Conservation (phyloP, 2,329 filamentous ascomycete species). For the Colletotrichum sp. region DNA sequence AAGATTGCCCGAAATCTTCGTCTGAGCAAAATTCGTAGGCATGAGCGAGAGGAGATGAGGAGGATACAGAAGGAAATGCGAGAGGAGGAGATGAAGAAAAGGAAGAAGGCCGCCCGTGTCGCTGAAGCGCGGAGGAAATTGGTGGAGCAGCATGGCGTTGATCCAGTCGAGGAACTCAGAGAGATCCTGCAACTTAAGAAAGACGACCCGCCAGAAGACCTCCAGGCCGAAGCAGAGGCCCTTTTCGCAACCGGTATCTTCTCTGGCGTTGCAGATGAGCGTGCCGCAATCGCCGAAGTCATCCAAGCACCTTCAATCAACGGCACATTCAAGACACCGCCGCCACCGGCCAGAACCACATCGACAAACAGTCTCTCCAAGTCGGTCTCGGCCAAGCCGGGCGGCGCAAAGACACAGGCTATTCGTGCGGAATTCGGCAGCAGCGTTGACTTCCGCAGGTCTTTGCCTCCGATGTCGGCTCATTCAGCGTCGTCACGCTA, state of each 20-base stretch:
- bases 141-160: slow-evolving; percentile 20
- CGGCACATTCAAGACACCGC: background rate
- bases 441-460: slow-evolving; percentile 40
- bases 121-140: slow-evolving; percentile 8
- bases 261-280: slow-evolving; percentile 43
- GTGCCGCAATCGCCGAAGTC: slow-evolving; percentile 37
- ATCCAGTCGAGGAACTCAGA: slow-evolving; percentile 39
- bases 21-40: slow-evolving; percentile 54
- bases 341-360: background rate
- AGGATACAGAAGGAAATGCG: slow-evolving; percentile 42
- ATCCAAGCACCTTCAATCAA: slow-evolving; percentile 28
- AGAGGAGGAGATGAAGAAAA: slow-evolving; percentile 33
- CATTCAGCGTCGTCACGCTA: slow-evolving; percentile 14
- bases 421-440: slow-evolving; percentile 38
- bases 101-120: slow-evolving; percentile 34
- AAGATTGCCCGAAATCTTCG: slow-evolving; percentile 52
- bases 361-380: slow-evolving; percentile 14
- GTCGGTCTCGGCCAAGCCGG: slow-evolving; percentile 4
- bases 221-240: slow-evolving; percentile 37
- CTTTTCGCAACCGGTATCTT: slow-evolving; percentile 48
- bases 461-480: slow-evolving; percentile 37
- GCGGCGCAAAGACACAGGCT: slow-evolving; percentile 40
- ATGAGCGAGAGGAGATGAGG: slow-evolving; percentile 55
- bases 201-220: slow-evolving; percentile 29
- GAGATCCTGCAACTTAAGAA: slow-evolving; percentile 36